Percentiles rank a stretch among this genome's conserved stretches.
These are phyloP conservation scores for Talaromyces ruber DNA, from an alignment of 495 filamentous ascomycete species.

Conservation along the genomic window DNA sequence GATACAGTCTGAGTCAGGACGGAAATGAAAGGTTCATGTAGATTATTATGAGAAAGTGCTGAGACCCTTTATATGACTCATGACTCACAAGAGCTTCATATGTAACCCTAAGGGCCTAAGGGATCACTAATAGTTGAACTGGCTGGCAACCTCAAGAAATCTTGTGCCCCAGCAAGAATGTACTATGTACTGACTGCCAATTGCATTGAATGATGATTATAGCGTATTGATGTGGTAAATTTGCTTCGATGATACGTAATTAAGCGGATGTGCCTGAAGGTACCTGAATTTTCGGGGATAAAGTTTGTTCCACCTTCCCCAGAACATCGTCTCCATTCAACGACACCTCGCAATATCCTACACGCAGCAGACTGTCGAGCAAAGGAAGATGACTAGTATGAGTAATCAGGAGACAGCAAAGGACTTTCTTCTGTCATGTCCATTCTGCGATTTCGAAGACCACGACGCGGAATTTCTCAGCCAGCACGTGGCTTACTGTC, in stretches of 20 bases:
- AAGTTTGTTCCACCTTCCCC: neutral
- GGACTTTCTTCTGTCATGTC: constrained; percentile 27
- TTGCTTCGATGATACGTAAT: neutral
- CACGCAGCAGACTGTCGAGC: neutral
- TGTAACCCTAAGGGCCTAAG: neutral
- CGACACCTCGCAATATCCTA: neutral
- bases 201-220: neutral
- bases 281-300: neutral
- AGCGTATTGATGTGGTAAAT: neutral
- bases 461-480: constrained; percentile 37
- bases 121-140: neutral
- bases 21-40: neutral
- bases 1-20: neutral
- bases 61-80: neutral
- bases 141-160: neutral
- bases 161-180: neutral
- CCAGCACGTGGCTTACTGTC: constrained; percentile 48
- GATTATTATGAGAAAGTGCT: neutral
- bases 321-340: neutral
- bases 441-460: constrained; percentile 48
- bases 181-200: neutral
- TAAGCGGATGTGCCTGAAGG: neutral
- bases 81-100: neutral
- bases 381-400: neutral
- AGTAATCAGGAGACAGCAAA: constrained; percentile 6